Conservation (phyloP, 1,284 basidiomycete genomes). For the Sporisorium scitamineum region DNA sequence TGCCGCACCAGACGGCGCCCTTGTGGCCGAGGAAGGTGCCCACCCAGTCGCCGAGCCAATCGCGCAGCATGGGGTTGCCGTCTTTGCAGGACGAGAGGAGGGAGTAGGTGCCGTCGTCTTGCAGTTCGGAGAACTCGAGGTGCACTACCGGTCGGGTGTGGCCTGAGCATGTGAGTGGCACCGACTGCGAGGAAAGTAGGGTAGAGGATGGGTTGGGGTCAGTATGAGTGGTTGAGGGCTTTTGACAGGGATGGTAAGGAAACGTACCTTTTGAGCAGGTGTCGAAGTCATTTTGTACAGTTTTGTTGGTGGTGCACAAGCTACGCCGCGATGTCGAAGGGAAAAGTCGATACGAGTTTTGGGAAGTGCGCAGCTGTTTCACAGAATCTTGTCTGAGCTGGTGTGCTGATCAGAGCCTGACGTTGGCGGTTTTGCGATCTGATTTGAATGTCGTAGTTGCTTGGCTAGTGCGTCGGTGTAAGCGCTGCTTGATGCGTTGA, state of each 20-base stretch:
- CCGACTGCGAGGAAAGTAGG: conserved; percentile 40
- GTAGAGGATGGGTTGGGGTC: background rate
- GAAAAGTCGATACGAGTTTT: background rate
- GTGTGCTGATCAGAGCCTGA: background rate
- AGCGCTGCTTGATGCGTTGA: background rate
- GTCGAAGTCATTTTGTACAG: conserved; percentile 33
- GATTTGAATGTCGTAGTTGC: no score
- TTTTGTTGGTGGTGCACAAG: background rate
- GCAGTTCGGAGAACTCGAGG: conserved; percentile 86
- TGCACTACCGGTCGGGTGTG: conserved; percentile 86
- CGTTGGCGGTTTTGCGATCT: no score
- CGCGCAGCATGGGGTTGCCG: conserved; percentile 67
- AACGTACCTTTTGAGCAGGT: conserved; percentile 33
- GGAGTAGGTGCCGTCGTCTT: conserved; percentile 72
- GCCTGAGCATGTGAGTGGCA: conserved; percentile 73
- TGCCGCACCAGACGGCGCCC: conserved; percentile 97
- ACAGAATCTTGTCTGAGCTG: background rate
- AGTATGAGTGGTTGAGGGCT: background rate
- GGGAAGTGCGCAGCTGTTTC: background rate
- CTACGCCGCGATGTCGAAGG: background rate
- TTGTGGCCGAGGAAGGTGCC: conserved; percentile 98
- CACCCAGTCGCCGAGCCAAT: conserved; percentile 89
- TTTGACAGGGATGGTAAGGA: background rate
- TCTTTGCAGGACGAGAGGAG: conserved; percentile 68
- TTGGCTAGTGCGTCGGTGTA: background rate